A percentile compares a stretch with the other conserved stretches of the same genome.
Conservation (phyloP, 1,139 yeast genomes). For the Yamadazyma diddensiae region DNA sequence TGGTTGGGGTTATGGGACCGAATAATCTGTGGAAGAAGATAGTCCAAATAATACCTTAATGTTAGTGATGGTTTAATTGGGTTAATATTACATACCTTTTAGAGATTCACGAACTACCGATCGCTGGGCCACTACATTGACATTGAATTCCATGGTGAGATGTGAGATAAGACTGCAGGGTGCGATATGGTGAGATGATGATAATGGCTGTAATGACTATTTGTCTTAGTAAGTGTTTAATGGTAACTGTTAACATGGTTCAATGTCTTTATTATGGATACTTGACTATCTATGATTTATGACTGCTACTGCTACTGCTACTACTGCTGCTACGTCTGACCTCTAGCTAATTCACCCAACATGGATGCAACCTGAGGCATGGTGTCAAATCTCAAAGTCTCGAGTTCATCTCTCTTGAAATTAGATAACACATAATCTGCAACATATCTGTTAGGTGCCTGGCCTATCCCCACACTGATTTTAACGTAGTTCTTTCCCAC, state of each 20-base stretch:
- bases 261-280: no score
- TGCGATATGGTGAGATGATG: no score
- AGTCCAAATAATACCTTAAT: constrained; percentile 59
- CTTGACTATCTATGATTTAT: no score
- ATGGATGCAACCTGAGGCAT: constrained; percentile 36
- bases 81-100: constrained; percentile 33
- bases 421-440: constrained; percentile 60
- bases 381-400: constrained; percentile 29
- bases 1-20: constrained; percentile 60
- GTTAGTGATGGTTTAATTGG: constrained; percentile 17
- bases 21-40: constrained; percentile 69
- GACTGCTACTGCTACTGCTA: no score
- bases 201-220: no score
- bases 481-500: constrained; percentile 49
- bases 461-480: constrained; percentile 71
- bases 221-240: no score
- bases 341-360: constrained; percentile 34
- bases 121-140: constrained; percentile 39
- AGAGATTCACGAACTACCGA: constrained; percentile 44
- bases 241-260: no score
- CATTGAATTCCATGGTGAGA: constrained; percentile 35
- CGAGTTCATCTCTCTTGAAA: constrained; percentile 37
- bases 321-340: no score
- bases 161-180: no score
- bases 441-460: constrained; percentile 51